Conservation (phyloP, 352 stramenopile genomes). For the Phytophthora pistaciae region DNA sequence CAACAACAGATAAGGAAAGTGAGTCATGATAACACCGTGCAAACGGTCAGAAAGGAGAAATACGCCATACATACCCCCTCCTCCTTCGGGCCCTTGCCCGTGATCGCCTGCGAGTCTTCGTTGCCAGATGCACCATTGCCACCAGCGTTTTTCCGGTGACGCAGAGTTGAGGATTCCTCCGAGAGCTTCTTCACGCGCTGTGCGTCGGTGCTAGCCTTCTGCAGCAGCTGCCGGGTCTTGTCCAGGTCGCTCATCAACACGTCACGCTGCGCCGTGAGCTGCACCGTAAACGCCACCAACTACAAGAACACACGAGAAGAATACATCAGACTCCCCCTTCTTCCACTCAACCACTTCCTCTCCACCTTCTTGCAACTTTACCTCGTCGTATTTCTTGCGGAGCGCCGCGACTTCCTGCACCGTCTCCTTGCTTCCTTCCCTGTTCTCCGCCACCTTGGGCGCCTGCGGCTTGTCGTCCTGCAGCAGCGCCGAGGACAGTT, state of each 20-base stretch:
- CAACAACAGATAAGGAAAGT: slow-evolving; percentile 2
- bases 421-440: slow-evolving; percentile 55
- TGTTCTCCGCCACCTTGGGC: slow-evolving; percentile 35
- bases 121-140: slow-evolving; percentile 26
- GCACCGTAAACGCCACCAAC: slow-evolving; percentile 90
- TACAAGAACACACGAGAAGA: slow-evolving; percentile 29
- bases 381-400: slow-evolving; percentile 92
- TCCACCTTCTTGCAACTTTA: slow-evolving; percentile 25
- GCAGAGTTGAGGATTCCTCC: slow-evolving; percentile 64
- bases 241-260: slow-evolving; percentile 87
- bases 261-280: slow-evolving; percentile 87
- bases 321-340: slow-evolving; percentile 6
- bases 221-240: slow-evolving; percentile 79
- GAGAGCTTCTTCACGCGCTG: slow-evolving; percentile 73
- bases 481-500: slow-evolving; percentile 71
- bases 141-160: slow-evolving; percentile 73
- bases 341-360: neutral
- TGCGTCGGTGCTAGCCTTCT: slow-evolving; percentile 73
- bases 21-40: neutral
- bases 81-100: slow-evolving; percentile 54
- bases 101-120: slow-evolving; percentile 47
- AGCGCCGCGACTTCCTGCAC: slow-evolving; percentile 71
- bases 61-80: slow-evolving; percentile 48
- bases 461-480: slow-evolving; percentile 49
- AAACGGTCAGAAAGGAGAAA: neutral